Evolutionary conservation across 129 eudicot species (phyloP).

Genomic region (Lonicera japonica): DNA sequence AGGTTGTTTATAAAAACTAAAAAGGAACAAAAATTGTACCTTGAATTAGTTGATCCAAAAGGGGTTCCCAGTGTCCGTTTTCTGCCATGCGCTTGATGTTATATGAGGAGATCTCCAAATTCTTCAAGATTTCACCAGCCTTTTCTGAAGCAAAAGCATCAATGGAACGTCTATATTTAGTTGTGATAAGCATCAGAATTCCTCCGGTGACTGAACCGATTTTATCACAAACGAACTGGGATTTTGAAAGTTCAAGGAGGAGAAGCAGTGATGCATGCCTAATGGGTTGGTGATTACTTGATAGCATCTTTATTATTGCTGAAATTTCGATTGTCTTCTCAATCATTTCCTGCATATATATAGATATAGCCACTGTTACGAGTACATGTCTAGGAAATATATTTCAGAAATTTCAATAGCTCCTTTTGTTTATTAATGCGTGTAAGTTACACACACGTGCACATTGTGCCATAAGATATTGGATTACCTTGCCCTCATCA

Average conservation of each 20-base stretch:
- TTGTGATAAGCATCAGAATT: conserved; percentile 46
- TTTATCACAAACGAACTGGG: conserved; percentile 27
- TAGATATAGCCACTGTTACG: background rate
- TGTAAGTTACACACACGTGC: background rate
- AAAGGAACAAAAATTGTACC: conserved; percentile 24
- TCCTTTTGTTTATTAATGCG: background rate
- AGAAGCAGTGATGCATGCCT: conserved; percentile 48
- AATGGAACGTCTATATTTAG: conserved; percentile 37
- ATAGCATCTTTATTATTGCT: conserved; percentile 35
- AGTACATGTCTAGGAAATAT: background rate
- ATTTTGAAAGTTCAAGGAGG: conserved; percentile 50
- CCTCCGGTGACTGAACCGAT: conserved; percentile 48
- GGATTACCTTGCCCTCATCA: conserved; percentile 39
- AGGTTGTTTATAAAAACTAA: background rate
- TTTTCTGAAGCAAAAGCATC: conserved; percentile 47
- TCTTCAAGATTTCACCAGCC: conserved; percentile 49
- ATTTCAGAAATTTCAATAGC: background rate
- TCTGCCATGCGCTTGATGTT: conserved; percentile 78
- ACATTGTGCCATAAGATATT: background rate
- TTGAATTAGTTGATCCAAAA: conserved; percentile 48
- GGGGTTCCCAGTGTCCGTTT: conserved; percentile 72
- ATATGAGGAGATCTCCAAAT: conserved; percentile 42
- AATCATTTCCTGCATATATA: conserved; percentile 45
- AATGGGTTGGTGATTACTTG: conserved; percentile 41
- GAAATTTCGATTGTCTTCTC: conserved; percentile 35